Base-by-base conservation (phyloP, 371 early-diverging fungal species). In the Mucor mucedo region DNA sequence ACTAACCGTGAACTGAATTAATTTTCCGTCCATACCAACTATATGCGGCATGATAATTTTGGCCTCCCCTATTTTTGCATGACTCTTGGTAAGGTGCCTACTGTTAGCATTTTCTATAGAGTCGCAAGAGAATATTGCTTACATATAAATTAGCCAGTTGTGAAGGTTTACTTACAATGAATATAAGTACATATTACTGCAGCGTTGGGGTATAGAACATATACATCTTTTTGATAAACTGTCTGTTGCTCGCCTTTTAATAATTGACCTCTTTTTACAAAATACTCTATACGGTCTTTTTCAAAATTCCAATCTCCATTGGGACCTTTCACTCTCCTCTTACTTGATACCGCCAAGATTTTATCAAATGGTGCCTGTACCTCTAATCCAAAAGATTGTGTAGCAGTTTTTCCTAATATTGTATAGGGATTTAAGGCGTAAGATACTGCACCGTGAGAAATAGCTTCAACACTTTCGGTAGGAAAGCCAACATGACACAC, bases 361-460 rank as follows among this genome's bases (percentile, higher is more conserved):
- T 21, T 28, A 1, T 47, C 47, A 21, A 47, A 47, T 0, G 45
- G 45, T 8, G 32, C 6, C 30, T 45, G 45, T 9, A 49, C 59
- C 4, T 49, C 27, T 9, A 59, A 21, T 0, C 28, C 50, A 14
- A 45, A 16, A 6, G 59, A 59, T 4, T 75, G 66, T 21, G 71
- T 67, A 27, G 78, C 73, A 14, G 72, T 63, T 32, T 11, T 57
- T 10, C 3, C 16, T 30, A 45, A 45, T 4, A 57, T 21, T 10
- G 44, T 29, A 35, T 72, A 70, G 32, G 75, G 73, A 1, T 75
- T 63, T 49, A 78, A 21, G 39, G 74, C 79, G 55, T 75, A 78
- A 32, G 76, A 74, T 6, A 71, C 71, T 0, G 71, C 71, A 30
- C 71, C 71, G 6, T 65, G 56, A 27, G 61, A 69, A 30, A 72